Evolutionary conservation across 1,284 basidiomycete species (phyloP), one percentile per base, ranked within the genome.

Genomic region (Vanrija sp.): DNA sequence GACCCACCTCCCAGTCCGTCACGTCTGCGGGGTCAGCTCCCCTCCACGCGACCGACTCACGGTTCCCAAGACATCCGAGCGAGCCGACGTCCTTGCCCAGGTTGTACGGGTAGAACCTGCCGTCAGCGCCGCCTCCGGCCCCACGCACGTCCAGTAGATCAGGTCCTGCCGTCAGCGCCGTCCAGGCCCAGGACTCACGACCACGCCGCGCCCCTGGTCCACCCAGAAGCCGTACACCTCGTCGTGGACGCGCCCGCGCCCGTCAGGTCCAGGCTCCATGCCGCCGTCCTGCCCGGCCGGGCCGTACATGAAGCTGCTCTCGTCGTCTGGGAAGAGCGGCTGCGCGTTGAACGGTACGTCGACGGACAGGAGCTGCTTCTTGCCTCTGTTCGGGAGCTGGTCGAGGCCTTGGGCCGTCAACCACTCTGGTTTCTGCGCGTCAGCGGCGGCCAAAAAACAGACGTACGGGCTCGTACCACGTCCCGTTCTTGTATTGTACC

Each of bases 211-310:
- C 1, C 66, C 69, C 41, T 63, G 59, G 52, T 68, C 66, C 14
- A 75, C 70, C 63, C 71, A 71, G 47, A 75, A 68, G 0, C 68
- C 72, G 55, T 75, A 75, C 4, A 73, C 61, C 19, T 66, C 61
- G 47, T 72, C 68, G 20, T 61, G 47, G 4, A 73, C 61, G 6
- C 53, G 47, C 10, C 64, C 64, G 15, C 69, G 54, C 14, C 64
- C 67, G 19, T 64, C 64, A 10, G 60, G 52, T 6, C 56, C 48
- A 9, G 39, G 24, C 45, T 53, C 39, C 58, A 60, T 58, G 4
- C 51, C 59, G 4, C 57, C 64, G 5, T 62, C 51, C 46, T 62
- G 59, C 1, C 64, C 66, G 8, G 63, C 61, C 0, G 71, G 69
- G 8, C 72, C 72, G 42, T 61, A 64, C n/a, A 75, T 55, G 50